These are phyloP conservation scores for Ceratobasidium sp. DNA, from an alignment of 1,284 basidiomycete species.

Conservation along the genomic window DNA sequence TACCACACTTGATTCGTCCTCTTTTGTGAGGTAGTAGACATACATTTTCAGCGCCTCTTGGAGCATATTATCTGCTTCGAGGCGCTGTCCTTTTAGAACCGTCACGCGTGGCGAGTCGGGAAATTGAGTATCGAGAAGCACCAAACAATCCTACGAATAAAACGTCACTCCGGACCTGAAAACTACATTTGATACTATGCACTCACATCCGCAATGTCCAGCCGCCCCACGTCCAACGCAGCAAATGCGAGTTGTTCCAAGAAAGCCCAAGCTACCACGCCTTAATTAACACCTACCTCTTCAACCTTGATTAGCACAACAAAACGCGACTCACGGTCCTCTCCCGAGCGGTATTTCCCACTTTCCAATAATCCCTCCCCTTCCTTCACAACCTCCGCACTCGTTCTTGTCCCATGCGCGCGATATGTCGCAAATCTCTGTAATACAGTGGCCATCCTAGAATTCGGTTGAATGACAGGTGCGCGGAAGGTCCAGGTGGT, in stretches of 20 bases:
- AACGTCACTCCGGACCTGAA: slow-evolving; percentile 16
- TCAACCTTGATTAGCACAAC: not conserved
- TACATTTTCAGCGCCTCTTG: slow-evolving; percentile 76
- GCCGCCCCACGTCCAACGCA: slow-evolving; percentile 81
- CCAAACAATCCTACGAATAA: slow-evolving; percentile 67
- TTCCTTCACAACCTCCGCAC: slow-evolving; percentile 74
- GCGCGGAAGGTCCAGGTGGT: no score
- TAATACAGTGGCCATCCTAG: slow-evolving; percentile 50
- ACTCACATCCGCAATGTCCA: slow-evolving; percentile 86
- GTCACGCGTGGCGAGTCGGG: slow-evolving; percentile 84
- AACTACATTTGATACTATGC: slow-evolving; percentile 47
- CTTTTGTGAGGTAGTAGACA: slow-evolving; percentile 69
- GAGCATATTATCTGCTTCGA: slow-evolving; percentile 73
- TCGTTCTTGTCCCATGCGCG: slow-evolving; percentile 71
- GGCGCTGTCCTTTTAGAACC: slow-evolving; percentile 83
- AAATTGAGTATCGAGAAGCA: slow-evolving; percentile 75
- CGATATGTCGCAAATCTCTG: slow-evolving; percentile 76
- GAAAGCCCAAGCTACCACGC: slow-evolving; percentile 77
- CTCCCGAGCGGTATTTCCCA: slow-evolving; percentile 64
- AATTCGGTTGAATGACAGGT: not conserved
- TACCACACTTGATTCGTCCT: slow-evolving; percentile 82
- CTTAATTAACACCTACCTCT: slow-evolving; percentile 28
- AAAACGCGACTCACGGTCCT: slow-evolving; percentile 62
- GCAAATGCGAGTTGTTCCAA: slow-evolving; percentile 90
- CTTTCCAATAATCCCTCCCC: slow-evolving; percentile 67